Conservation (phyloP, 352 stramenopile species). For the Phytopythium montanum region DNA sequence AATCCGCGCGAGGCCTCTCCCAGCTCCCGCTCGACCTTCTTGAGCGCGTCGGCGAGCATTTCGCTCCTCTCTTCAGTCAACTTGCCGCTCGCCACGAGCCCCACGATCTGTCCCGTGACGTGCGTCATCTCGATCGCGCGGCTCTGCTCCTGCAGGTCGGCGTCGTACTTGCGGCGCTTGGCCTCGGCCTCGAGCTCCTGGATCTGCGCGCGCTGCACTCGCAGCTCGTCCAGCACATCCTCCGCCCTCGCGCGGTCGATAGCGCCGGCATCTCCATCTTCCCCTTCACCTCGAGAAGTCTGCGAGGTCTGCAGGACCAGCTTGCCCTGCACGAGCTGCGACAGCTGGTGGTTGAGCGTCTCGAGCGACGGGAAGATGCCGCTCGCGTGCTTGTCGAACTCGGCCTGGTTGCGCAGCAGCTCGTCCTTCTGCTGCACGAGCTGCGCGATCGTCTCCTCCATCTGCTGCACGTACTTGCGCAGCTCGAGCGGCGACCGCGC, state of each 20-base stretch:
- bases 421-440: slow-evolving; percentile 78
- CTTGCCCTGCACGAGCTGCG: slow-evolving; percentile 72
- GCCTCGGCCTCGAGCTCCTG: slow-evolving; percentile 70
- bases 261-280: not conserved
- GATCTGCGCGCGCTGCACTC: slow-evolving; percentile 66
- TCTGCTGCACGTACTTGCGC: slow-evolving; percentile 71
- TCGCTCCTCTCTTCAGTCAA: slow-evolving; percentile 69
- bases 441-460: slow-evolving; percentile 77
- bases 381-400: slow-evolving; percentile 83
- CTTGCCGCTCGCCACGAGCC: slow-evolving; percentile 54
- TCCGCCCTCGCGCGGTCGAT: slow-evolving; percentile 33
- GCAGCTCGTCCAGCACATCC: slow-evolving; percentile 68
- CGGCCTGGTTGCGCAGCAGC: slow-evolving; percentile 63
- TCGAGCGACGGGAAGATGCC: slow-evolving; percentile 80
- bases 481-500: slow-evolving; percentile 42
- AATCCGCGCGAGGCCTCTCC: slow-evolving; percentile 51
- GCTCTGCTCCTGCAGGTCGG: slow-evolving; percentile 74
- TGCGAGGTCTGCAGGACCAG: slow-evolving; percentile 17
- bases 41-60: slow-evolving; percentile 47
- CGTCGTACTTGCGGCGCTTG: slow-evolving; percentile 66
- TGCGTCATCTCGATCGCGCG: slow-evolving; percentile 71
- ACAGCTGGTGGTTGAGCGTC: slow-evolving; percentile 74
- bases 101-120: slow-evolving; percentile 70
- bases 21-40: slow-evolving; percentile 60
- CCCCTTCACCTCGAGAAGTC: slow-evolving; percentile 30